Conservation (phyloP, 2,329 filamentous ascomycete genomes). For the Rhexocercosporidium sp. region DNA sequence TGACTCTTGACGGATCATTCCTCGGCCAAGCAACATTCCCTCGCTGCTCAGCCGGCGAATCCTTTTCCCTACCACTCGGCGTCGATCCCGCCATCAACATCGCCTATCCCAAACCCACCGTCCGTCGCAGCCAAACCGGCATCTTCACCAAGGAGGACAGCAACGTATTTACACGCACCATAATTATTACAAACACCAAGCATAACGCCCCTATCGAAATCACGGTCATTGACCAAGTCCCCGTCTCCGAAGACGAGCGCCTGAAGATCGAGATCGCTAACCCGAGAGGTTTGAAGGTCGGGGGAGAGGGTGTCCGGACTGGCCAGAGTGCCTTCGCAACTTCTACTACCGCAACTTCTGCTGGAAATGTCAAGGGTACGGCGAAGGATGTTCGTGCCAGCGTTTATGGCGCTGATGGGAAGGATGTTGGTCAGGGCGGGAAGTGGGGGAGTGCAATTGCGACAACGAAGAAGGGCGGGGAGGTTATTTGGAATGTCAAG, state of each 20-base stretch:
- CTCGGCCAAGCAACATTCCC: slow-evolving; percentile 61
- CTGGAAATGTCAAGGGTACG: slow-evolving; percentile 22
- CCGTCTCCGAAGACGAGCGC: slow-evolving; percentile 64
- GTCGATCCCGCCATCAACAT: slow-evolving; percentile 63
- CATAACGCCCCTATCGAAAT: slow-evolving; percentile 50
- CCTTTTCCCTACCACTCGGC: slow-evolving; percentile 60
- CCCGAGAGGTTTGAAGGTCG: slow-evolving; percentile 53
- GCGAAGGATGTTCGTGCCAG: slow-evolving; percentile 30
- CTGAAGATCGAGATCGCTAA: slow-evolving; percentile 56
- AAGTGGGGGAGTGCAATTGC: slow-evolving; percentile 61
- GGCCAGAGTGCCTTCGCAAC: slow-evolving; percentile 38
- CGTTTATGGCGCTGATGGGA: slow-evolving; percentile 38
- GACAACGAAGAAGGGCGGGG: slow-evolving; percentile 59
- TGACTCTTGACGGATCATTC: slow-evolving; percentile 69
- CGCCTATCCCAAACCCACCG: slow-evolving; percentile 59
- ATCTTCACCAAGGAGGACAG: slow-evolving; percentile 60
- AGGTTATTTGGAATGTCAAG: slow-evolving; percentile 62
- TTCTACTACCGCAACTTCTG: background rate
- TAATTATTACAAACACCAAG: slow-evolving; percentile 58
- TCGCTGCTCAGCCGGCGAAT: slow-evolving; percentile 59
- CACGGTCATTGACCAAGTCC: slow-evolving; percentile 63
- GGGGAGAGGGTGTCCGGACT: slow-evolving; percentile 46
- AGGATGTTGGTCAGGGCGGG: slow-evolving; percentile 16
- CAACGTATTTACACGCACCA: slow-evolving; percentile 53
- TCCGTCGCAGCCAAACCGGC: slow-evolving; percentile 55